phyloP scores from a whole-genome alignment of 1,284 basidiomycete genomes.

The Phylloporus gajari region DNA sequence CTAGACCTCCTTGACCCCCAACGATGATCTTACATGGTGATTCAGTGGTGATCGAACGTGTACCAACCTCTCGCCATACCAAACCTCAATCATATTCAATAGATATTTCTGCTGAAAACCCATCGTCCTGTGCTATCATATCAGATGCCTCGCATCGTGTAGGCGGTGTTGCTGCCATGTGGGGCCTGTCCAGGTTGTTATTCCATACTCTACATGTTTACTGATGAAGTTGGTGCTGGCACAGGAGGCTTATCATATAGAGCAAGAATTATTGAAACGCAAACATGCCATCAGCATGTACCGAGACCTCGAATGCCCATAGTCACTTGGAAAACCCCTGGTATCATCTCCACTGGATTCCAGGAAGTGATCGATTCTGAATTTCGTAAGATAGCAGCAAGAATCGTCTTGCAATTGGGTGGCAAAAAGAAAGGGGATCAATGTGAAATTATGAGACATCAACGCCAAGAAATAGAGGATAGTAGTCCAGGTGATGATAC shows the following conservation, averaged over 20 bases:
- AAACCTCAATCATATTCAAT: slow-evolving; percentile 15
- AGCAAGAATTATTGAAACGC: slow-evolving; percentile 77
- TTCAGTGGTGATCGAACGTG: slow-evolving; percentile 17
- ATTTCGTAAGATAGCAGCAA: slow-evolving; percentile 89
- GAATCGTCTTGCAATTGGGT: slow-evolving; percentile 80
- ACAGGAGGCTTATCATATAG: slow-evolving; percentile 50
- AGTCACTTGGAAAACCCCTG: slow-evolving; percentile 92
- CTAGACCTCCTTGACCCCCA: slow-evolving; percentile 25
- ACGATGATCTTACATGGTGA: slow-evolving; percentile 36
- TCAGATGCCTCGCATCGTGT: slow-evolving; percentile 15
- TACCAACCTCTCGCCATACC: slow-evolving; percentile 25
- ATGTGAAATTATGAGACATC: slow-evolving; percentile 80
- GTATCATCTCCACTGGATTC: slow-evolving; percentile 93
- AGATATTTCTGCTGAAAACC: slow-evolving; percentile 6
- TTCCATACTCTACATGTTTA: not conserved
- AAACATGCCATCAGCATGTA: slow-evolving; percentile 85
- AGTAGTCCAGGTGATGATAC: slow-evolving; percentile 87
- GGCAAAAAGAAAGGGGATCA: slow-evolving; percentile 72
- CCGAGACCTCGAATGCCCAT: slow-evolving; percentile 83
- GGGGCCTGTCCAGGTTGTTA: slow-evolving; percentile 36
- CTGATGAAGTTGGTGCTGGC: not conserved
- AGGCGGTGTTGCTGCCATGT: slow-evolving; percentile 23
- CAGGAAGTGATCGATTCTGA: slow-evolving; percentile 97
- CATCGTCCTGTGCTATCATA: not conserved
- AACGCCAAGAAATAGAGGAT: slow-evolving; percentile 85